phyloP scores from a whole-genome alignment of 2,329 filamentous ascomycete species.

The Trichoderma sp. region DNA sequence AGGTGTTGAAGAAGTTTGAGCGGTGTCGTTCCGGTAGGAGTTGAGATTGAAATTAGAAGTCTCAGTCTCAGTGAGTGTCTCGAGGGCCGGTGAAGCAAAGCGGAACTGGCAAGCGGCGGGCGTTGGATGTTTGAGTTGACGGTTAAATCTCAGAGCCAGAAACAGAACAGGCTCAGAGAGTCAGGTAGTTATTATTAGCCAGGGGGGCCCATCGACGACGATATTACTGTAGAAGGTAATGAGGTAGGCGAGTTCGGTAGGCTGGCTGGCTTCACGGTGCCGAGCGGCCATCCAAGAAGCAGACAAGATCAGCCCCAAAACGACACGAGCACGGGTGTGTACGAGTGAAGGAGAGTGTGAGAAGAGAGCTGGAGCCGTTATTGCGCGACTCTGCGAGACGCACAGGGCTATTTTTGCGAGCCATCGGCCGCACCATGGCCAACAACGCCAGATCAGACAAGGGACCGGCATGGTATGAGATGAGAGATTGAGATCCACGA shows the following conservation, averaged over 20 bases:
- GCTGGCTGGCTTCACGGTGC: neutral
- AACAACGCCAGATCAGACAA: conserved; percentile 3
- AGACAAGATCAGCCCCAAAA: neutral
- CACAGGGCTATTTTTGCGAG: conserved; percentile 3
- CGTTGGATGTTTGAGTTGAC: neutral
- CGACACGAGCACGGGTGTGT: neutral
- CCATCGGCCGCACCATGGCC: neutral
- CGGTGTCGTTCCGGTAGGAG: neutral
- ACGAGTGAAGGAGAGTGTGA: neutral
- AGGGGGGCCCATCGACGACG: neutral
- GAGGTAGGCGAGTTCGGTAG: neutral
- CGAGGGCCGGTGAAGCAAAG: neutral
- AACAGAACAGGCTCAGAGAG: neutral
- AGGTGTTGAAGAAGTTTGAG: neutral
- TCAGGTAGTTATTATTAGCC: neutral
- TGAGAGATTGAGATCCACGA: conserved; percentile 17
- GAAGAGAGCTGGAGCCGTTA: neutral
- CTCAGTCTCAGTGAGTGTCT: conserved; percentile 4
- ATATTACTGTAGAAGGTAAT: neutral
- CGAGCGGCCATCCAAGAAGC: neutral
- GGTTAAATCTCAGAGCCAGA: conserved; percentile 7
- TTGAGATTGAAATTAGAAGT: neutral
- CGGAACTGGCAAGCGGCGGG: neutral
- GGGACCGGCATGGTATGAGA: conserved; percentile 13
- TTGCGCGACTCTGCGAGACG: conserved; percentile 1